Base-by-base conservation (phyloP, 1,139 yeast species). In the Pichia sp. region DNA sequence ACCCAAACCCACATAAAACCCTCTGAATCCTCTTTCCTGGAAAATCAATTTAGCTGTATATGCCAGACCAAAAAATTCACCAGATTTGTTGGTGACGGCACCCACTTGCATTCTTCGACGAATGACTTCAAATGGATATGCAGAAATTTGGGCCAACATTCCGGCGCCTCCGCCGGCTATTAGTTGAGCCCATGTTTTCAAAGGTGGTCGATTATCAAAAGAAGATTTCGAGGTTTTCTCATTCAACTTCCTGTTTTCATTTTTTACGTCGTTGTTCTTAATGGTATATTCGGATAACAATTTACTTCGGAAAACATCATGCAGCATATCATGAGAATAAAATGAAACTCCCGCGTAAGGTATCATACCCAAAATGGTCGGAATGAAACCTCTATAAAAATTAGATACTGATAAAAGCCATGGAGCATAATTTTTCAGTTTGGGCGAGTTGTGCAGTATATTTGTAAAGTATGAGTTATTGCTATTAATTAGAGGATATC, bases 261-360 rank as follows among this genome's bases (percentile, higher is more conserved):
- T 42, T 41, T 63, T 60, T 8, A 8, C 33, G 8, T 8, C 11
- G 2, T 8, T 31, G 10, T 8, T 8, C 10, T 11, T 31, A 11
- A 31, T 31, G 0, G 95, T 78, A 53, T 77, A 76, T 16, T 69
- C 66, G 2, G 79, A 69, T 10, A 87, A 62, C 23, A 57, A 51
- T 27, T 71, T 69, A 16, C 82, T 71, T 50, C 96, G 71, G 59
- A 92, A 77, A 2, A 90, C 61, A 64, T 92, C 99, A 63, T 90
- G 97, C 49, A 90, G 72, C 47, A 81, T 64, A 64, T 92, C 99
- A 63, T 92, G 97, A 3, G 96, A 85, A 66, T 90, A 85, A 59
- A 92, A 92, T 1, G 96, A 85, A 2, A 90, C 97, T 9, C 99
- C 99, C 1, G 99, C 98, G 61, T 92, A 92, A 1, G 98, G 98